phyloP scores from a whole-genome alignment of 768 basidiomycete species.

The Lactarius hengduanensis region DNA sequence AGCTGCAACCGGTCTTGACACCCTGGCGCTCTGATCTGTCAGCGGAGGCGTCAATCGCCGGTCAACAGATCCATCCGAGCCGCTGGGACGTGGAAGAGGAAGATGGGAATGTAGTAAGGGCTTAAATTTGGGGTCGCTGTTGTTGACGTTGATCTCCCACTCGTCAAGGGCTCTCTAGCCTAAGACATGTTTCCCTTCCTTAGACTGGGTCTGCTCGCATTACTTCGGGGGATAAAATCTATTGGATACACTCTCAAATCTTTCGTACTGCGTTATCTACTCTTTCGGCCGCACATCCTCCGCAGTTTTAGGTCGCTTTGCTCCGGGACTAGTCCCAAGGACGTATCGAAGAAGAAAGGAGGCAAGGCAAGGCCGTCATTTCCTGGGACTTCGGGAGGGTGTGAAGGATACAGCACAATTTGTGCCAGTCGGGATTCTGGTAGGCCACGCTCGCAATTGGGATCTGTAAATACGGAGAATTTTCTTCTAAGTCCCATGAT shows the following conservation, averaged over 20 bases:
- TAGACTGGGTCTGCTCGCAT: neutral
- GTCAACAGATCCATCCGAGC: too few relatives aligned
- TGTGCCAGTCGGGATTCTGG: constrained; percentile 2
- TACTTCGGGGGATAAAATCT: constrained; percentile 3
- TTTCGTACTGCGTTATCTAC: constrained; percentile 7
- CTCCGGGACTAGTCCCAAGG: neutral
- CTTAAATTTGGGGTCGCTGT: neutral
- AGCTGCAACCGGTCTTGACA: neutral
- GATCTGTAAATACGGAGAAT: neutral
- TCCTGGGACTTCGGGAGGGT: too few relatives aligned
- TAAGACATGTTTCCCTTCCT: constrained; percentile 2
- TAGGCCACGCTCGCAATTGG: neutral
- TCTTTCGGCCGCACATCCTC: neutral
- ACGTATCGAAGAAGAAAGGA: constrained; percentile 1
- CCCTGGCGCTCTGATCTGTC: too few relatives aligned
- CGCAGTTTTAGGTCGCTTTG: neutral
- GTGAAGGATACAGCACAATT: neutral
- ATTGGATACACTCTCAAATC: constrained; percentile 1
- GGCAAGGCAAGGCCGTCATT: neutral
- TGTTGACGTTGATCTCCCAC: neutral
- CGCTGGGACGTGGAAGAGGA: too few relatives aligned
- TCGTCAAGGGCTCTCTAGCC: neutral
- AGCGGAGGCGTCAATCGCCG: neutral
- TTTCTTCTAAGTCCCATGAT: neutral
- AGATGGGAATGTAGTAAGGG: too few relatives aligned